phyloP scores from a whole-genome alignment of 2,329 filamentous ascomycete species.

The Dissoconium aciculare region DNA sequence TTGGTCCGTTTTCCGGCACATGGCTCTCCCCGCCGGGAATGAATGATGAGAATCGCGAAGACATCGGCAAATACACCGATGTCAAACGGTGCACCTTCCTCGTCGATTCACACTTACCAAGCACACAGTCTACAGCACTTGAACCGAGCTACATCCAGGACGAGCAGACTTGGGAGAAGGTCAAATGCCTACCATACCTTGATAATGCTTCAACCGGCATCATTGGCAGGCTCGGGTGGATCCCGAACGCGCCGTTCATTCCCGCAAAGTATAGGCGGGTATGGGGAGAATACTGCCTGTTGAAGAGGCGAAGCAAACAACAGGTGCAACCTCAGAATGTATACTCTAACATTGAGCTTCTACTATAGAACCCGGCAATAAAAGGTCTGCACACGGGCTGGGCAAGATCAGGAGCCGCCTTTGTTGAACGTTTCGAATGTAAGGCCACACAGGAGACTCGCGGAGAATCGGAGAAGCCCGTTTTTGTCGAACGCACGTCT shows the following conservation, averaged over 20 bases:
- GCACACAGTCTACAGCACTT: constrained; percentile 41
- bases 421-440: no score
- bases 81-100: constrained; percentile 64
- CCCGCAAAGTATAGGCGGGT: constrained; percentile 55
- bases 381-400: no score
- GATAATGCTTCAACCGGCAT: constrained; percentile 61
- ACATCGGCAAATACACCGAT: constrained; percentile 71
- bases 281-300: constrained; percentile 81
- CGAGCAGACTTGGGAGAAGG: constrained; percentile 56
- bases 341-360: no score
- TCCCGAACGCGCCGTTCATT: constrained; percentile 56
- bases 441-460: no score
- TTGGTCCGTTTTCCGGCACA: constrained; percentile 66
- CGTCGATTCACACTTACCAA: constrained; percentile 71
- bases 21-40: constrained; percentile 70
- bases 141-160: constrained; percentile 75
- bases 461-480: no score
- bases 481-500: no score
- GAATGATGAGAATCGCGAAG: constrained; percentile 84
- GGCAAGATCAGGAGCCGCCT: no score
- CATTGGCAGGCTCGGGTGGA: constrained; percentile 64
- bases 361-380: no score
- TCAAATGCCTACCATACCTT: constrained; percentile 65
- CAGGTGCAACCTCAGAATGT: neutral
- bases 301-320: constrained; percentile 34